A percentile compares a stretch with the other conserved stretches of the same genome.
These are phyloP conservation scores for Pichia thaimueangensis DNA, from an alignment of 805 yeast species.

Conservation along the genomic window DNA sequence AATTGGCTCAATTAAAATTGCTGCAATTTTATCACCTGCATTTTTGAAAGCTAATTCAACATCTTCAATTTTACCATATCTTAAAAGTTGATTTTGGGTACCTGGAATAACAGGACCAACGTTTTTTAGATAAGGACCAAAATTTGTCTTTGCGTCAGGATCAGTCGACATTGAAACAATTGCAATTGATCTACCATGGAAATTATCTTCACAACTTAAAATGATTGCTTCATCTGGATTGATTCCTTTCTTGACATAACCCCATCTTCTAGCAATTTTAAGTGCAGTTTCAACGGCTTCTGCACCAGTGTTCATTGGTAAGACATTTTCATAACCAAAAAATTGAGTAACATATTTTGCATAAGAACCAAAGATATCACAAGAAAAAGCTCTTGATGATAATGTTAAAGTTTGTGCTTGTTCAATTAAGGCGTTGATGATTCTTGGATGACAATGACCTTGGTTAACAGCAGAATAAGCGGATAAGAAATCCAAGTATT, in stretches of 20 bases:
- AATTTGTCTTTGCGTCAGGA: slow-evolving; percentile 74
- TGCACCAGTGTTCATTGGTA: slow-evolving; percentile 99
- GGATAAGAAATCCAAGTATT: slow-evolving; percentile 84
- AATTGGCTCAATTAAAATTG: slow-evolving; percentile 87
- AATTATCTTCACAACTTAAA: slow-evolving; percentile 80
- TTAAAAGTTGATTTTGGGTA: slow-evolving; percentile 50
- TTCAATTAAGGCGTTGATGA: slow-evolving; percentile 73
- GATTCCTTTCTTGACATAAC: slow-evolving; percentile 80
- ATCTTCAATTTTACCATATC: slow-evolving; percentile 85
- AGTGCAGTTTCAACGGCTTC: slow-evolving; percentile 96
- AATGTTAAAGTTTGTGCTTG: slow-evolving; percentile 83
- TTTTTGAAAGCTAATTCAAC: slow-evolving; percentile 72
- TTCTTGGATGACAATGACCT: slow-evolving; percentile 96
- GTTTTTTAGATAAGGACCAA: slow-evolving; percentile 83
- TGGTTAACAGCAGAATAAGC: slow-evolving; percentile 98
- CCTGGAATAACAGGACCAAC: slow-evolving; percentile 85
- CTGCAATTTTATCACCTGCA: slow-evolving; percentile 88
- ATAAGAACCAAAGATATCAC: slow-evolving; percentile 67
- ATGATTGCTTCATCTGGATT: slow-evolving; percentile 80
- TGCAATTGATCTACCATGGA: slow-evolving; percentile 95
- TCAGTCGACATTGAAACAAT: slow-evolving; percentile 95
- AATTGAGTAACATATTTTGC: slow-evolving; percentile 85
- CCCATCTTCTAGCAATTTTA: slow-evolving; percentile 96
- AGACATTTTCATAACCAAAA: slow-evolving; percentile 84
- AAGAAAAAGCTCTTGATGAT: slow-evolving; percentile 88